These are phyloP conservation scores for Cocos nucifera DNA, from an alignment of 176 grass and related monocot genomes.

Conservation along the genomic window DNA sequence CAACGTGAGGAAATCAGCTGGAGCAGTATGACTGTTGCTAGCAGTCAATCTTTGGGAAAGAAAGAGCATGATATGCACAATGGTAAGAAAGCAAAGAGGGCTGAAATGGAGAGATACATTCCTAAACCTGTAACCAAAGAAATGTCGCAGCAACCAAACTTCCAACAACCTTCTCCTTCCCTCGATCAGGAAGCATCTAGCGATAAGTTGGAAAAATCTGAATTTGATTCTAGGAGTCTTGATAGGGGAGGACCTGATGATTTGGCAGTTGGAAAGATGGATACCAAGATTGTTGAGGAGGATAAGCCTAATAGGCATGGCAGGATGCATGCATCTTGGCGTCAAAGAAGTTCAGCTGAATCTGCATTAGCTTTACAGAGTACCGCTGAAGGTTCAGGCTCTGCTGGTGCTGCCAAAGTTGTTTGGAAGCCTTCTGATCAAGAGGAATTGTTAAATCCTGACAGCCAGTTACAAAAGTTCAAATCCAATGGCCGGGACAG, in stretches of 20 bases:
- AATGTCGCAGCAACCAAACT: constrained; percentile 46
- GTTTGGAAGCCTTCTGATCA: constrained; percentile 31
- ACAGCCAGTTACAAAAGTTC: constrained; percentile 20
- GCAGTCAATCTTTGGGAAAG: constrained; percentile 26
- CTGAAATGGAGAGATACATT: constrained; percentile 97
- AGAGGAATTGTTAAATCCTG: constrained; percentile 27
- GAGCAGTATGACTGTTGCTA: constrained; percentile 10
- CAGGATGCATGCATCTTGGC: constrained; percentile 73
- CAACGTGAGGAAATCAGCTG: constrained; percentile 36
- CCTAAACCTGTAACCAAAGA: constrained; percentile 81
- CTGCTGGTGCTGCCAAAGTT: constrained; percentile 22
- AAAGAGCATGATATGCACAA: constrained; percentile 31
- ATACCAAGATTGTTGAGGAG: constrained; percentile 57
- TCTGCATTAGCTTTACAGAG: constrained; percentile 20
- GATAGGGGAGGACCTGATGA: constrained; percentile 29
- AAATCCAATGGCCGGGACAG: constrained; percentile 21
- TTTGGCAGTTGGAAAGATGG: constrained; percentile 35
- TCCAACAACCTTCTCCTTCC: constrained; percentile 15
- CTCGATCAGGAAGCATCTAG: constrained; percentile 10
- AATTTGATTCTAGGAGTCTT: constrained; percentile 21
- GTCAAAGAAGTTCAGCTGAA: constrained; percentile 61
- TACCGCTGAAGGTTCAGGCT: constrained; percentile 25
- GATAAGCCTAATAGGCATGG: constrained; percentile 56
- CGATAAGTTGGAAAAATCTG: constrained; percentile 3
- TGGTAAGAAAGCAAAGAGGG: constrained; percentile 66